These are phyloP conservation scores for Tetrahymena elliotti DNA, from an alignment of 73 alveolate species.

Conservation along the genomic window DNA sequence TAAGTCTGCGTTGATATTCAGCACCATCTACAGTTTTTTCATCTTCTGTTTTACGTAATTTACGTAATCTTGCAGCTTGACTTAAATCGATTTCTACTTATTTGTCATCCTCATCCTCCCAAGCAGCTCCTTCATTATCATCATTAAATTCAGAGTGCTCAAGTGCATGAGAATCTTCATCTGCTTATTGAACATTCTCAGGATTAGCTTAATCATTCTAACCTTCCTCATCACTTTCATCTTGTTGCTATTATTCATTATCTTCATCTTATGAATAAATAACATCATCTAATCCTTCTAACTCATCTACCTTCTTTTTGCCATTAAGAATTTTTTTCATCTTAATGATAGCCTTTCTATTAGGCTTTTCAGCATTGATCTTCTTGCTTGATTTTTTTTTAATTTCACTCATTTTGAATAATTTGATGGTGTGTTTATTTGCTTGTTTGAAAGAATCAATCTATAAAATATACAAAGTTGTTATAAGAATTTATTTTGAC, in stretches of 20 bases:
- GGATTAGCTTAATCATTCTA: background rate
- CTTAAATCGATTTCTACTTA: constrained; percentile 14
- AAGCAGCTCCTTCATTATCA: background rate
- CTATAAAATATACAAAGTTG: background rate
- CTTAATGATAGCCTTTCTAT: background rate
- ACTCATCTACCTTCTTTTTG: background rate
- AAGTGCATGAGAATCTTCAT: background rate
- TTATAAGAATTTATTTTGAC: background rate
- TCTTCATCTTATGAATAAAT: background rate
- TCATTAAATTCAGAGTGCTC: background rate
- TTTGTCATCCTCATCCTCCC: constrained; percentile 34
- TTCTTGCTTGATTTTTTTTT: background rate
- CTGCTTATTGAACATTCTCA: background rate
- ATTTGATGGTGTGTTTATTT: background rate
- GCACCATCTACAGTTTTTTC: constrained; percentile 11
- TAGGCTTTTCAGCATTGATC: background rate
- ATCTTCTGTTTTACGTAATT: constrained; percentile 24
- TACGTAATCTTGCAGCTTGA: constrained; percentile 31
- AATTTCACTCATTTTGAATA: background rate
- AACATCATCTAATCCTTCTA: background rate
- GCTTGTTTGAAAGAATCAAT: too few relatives aligned
- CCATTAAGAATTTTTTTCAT: background rate
- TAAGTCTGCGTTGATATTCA: constrained; percentile 21
- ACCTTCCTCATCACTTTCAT: background rate
- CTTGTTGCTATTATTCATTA: background rate